Evolutionary conservation across 305 asterid species (phyloP).

Genomic region (Fraxinus albicans): DNA sequence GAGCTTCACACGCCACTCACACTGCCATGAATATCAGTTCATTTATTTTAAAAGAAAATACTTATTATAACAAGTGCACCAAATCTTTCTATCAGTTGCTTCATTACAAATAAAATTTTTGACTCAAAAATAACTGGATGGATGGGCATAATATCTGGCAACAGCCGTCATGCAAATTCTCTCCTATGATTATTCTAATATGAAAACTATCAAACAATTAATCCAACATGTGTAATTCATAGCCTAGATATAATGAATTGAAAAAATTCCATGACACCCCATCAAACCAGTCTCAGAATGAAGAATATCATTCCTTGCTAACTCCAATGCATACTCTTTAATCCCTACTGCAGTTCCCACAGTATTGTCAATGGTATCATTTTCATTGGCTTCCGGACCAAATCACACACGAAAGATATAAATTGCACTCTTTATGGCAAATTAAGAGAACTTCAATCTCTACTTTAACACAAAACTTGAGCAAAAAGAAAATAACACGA

Average conservation of each 20-base stretch:
- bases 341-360: background rate
- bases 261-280: background rate
- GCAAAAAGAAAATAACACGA: background rate
- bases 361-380: background rate
- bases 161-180: background rate
- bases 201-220: background rate
- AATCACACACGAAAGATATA: background rate
- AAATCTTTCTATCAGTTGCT: background rate
- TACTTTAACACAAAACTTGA: background rate
- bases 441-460: background rate
- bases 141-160: background rate
- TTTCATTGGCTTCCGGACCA: background rate
- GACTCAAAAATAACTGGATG: background rate
- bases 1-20: background rate
- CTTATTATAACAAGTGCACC: background rate
- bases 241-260: background rate
- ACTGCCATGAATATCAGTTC: background rate
- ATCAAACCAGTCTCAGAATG: background rate
- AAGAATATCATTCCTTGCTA: background rate
- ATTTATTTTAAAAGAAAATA: background rate
- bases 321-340: background rate
- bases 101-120: background rate
- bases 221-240: background rate
- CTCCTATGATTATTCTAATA: background rate
- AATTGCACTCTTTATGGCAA: background rate